phyloP scores from a whole-genome alignment of 2,329 filamentous ascomycete genomes.

The Neurospora sp. region DNA sequence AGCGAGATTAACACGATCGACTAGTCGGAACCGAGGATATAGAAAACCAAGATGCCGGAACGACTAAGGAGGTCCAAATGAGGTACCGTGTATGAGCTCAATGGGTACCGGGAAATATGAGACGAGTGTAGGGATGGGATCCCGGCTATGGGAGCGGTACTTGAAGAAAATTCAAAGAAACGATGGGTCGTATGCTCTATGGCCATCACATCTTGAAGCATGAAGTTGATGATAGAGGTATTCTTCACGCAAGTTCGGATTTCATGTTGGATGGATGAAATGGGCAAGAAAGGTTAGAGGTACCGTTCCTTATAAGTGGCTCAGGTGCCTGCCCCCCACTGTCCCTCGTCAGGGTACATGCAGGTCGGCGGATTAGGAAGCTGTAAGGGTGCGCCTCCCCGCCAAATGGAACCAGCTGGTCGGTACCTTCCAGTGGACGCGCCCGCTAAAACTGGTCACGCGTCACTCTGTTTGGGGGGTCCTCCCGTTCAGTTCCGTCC shows the following conservation, averaged over 20 bases:
- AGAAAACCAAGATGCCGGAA: not conserved
- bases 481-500: not conserved
- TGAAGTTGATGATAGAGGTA: not conserved
- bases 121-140: not conserved
- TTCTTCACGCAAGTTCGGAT: not conserved
- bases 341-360: not conserved
- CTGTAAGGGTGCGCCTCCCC: not conserved
- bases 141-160: not conserved
- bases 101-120: not conserved
- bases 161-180: not conserved
- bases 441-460: not conserved
- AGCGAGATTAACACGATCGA: not conserved
- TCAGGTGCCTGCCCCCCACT: not conserved
- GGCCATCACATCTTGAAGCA: not conserved
- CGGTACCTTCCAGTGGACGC: not conserved
- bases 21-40: not conserved
- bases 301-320: not conserved
- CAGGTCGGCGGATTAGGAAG: not conserved
- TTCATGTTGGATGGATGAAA: not conserved
- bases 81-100: not conserved
- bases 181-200: not conserved
- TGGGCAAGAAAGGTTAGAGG: not conserved
- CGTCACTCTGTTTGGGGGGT: not conserved
- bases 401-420: not conserved
- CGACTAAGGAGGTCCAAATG: not conserved